phyloP scores from a whole-genome alignment of 2,329 filamentous ascomycete genomes.

The Hirsutella minnesotensis region DNA sequence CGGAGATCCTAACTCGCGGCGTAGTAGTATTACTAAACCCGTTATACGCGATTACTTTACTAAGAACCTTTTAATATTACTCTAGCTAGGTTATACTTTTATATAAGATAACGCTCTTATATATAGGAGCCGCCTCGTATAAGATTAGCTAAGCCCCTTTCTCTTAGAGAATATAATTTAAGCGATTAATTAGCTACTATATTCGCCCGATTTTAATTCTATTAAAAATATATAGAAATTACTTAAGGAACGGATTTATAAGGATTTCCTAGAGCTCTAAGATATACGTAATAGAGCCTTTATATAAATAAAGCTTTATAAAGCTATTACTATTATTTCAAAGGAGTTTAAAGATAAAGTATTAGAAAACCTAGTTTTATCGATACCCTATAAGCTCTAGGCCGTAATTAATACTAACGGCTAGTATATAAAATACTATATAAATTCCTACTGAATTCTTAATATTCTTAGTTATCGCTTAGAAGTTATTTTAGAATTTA shows the following conservation, averaged over 20 bases:
- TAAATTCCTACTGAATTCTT: not conserved
- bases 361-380: not conserved
- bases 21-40: not conserved
- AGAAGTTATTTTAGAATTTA: not conserved
- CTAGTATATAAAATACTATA: not conserved
- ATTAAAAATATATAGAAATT: not conserved
- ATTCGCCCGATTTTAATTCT: not conserved
- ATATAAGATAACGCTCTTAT: not conserved
- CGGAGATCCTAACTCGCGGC: not conserved
- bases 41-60: not conserved
- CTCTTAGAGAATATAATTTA: not conserved
- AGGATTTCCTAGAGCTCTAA: not conserved
- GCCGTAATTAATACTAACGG: not conserved
- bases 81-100: not conserved
- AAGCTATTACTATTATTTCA: not conserved
- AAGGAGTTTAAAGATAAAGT: not conserved
- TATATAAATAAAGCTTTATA: not conserved
- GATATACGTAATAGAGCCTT: too few relatives aligned
- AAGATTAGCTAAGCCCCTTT: not conserved
- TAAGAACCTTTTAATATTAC: not conserved
- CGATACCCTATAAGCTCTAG: not conserved
- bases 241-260: not conserved
- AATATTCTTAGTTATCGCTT: not conserved
- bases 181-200: not conserved
- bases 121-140: not conserved